These are phyloP conservation scores for Phaeotremella skinneri DNA, from an alignment of 768 basidiomycete genomes.

Conservation along the genomic window DNA sequence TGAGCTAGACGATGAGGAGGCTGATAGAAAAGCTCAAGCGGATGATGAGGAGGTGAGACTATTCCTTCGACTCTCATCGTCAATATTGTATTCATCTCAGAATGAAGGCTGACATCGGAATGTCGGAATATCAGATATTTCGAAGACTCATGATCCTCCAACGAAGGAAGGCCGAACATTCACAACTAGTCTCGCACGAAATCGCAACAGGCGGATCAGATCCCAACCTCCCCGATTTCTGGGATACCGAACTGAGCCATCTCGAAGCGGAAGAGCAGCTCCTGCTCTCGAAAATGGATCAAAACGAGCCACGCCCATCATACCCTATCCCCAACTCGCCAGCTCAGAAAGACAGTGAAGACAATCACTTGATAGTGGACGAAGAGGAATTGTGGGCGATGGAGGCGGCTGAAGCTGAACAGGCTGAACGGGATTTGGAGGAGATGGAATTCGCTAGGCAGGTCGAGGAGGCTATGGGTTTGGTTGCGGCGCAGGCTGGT, in stretches of 20 bases:
- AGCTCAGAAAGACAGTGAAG: background rate
- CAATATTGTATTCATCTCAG: background rate
- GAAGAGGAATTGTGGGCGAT: conserved; percentile 36
- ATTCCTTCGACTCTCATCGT: background rate
- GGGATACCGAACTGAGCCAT: conserved; percentile 27
- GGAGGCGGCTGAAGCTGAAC: conserved; percentile 33
- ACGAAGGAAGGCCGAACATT: conserved; percentile 24
- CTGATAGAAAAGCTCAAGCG: conserved; percentile 34
- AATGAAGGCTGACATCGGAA: conserved; percentile 1
- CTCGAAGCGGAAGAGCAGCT: conserved; percentile 12
- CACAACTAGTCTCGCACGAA: conserved; percentile 30
- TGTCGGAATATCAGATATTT: conserved; percentile 32
- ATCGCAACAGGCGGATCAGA: conserved; percentile 35
- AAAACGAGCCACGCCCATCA: background rate
- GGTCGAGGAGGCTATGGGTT: conserved; percentile 26
- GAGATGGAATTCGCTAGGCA: conserved; percentile 26
- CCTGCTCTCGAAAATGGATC: background rate
- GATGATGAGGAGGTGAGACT: conserved; percentile 46
- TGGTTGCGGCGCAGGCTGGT: background rate
- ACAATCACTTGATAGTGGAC: conserved; percentile 3
- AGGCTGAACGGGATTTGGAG: conserved; percentile 31
- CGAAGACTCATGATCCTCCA: conserved; percentile 37
- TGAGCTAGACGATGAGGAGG: conserved; percentile 31
- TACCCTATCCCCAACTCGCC: background rate
- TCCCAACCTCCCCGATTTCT: conserved; percentile 34